Percentiles rank a stretch among this genome's conserved stretches.
These are phyloP conservation scores for Echites panduratus DNA, from an alignment of 257 asterid genomes.

Conservation along the genomic window DNA sequence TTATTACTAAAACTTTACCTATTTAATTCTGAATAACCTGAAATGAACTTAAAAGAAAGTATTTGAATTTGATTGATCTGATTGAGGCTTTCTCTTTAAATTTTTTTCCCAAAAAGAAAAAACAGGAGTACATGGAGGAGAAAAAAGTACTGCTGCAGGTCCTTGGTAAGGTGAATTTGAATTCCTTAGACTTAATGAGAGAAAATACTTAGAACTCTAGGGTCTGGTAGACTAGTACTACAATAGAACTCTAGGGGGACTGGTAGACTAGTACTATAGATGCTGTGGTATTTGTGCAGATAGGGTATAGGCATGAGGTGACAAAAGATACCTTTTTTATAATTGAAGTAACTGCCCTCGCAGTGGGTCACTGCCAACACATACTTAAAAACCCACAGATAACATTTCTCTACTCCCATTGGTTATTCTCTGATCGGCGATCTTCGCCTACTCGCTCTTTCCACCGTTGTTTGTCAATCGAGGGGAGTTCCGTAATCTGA, in stretches of 20 bases:
- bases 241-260: neutral
- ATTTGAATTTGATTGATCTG: too few species aligned
- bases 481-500: neutral
- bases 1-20: too few species aligned
- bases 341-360: slow-evolving; percentile 12
- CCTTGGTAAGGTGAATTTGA: neutral
- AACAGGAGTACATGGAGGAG: too few species aligned
- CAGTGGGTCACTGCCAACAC: slow-evolving; percentile 7
- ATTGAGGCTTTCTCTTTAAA: too few species aligned
- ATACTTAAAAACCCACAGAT: too few species aligned
- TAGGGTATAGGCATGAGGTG: slow-evolving; percentile 9
- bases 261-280: neutral
- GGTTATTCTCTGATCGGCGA: too few species aligned
- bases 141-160: too few species aligned
- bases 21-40: too few species aligned
- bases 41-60: too few species aligned
- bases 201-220: neutral
- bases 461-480: neutral
- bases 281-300: neutral
- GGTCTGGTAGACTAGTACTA: neutral
- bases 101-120: too few species aligned
- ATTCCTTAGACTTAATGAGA: too few species aligned
- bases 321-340: slow-evolving; percentile 8
- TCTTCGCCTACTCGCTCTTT: neutral
- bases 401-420: slow-evolving; percentile 2